Percentiles rank a stretch among this genome's conserved stretches.
phyloP scores from a whole-genome alignment of 2,329 filamentous ascomycete genomes.

The Ophiostoma sp. region DNA sequence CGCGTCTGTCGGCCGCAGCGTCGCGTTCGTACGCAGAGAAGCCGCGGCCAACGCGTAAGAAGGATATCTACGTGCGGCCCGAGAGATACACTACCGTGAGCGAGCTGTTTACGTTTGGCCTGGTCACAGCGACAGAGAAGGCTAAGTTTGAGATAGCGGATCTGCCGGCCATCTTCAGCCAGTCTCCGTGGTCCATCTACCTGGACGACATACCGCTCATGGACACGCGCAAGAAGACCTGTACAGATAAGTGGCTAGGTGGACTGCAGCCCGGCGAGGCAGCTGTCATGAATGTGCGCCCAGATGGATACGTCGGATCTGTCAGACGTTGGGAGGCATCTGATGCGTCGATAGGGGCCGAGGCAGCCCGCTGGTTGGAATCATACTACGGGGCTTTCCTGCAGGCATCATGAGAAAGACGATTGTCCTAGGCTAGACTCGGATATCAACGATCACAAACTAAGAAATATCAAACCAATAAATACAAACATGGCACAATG shows the following conservation, averaged over 20 bases:
- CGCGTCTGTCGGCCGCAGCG: slow-evolving; percentile 52
- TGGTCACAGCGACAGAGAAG: slow-evolving; percentile 61
- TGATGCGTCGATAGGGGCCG: background rate
- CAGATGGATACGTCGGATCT: slow-evolving; percentile 67
- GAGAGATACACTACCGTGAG: slow-evolving; percentile 64
- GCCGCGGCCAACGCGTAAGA: slow-evolving; percentile 49
- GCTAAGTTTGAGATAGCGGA: slow-evolving; percentile 58
- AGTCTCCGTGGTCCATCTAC: slow-evolving; percentile 66
- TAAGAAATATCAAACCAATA: background rate
- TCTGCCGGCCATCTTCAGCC: slow-evolving; percentile 55
- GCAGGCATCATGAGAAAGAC: background rate
- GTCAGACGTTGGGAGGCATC: slow-evolving; percentile 39
- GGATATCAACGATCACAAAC: background rate
- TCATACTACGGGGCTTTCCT: slow-evolving; percentile 1
- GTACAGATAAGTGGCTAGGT: slow-evolving; percentile 65
- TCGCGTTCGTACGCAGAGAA: slow-evolving; percentile 55
- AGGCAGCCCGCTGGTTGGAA: slow-evolving; percentile 12
- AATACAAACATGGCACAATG: background rate
- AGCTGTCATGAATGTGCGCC: slow-evolving; percentile 61
- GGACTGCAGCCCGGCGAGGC: slow-evolving; percentile 50
- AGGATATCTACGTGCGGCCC: slow-evolving; percentile 62
- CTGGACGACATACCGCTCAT: slow-evolving; percentile 57
- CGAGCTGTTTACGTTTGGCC: slow-evolving; percentile 61
- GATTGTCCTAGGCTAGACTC: background rate
- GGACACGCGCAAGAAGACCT: slow-evolving; percentile 47